Conservation (phyloP, 2,329 filamentous ascomycete genomes). For the Pseudocercospora crystallina region DNA sequence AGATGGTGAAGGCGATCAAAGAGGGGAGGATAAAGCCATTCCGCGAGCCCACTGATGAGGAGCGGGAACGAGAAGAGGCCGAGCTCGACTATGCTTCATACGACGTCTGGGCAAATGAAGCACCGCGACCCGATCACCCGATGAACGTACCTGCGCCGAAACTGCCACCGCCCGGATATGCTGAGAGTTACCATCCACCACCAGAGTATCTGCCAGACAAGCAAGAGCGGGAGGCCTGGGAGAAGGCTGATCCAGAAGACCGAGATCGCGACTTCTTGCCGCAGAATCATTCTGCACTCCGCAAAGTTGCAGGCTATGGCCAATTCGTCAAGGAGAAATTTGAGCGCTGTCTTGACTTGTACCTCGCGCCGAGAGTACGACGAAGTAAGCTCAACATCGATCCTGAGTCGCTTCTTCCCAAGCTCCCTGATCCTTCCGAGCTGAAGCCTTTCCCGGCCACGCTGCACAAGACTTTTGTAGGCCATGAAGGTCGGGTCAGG, state of each 20-base stretch:
- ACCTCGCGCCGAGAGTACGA: slow-evolving; percentile 86
- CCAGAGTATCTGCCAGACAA: slow-evolving; percentile 87
- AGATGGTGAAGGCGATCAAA: slow-evolving; percentile 91
- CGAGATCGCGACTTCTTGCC: slow-evolving; percentile 86
- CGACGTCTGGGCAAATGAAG: slow-evolving; percentile 94
- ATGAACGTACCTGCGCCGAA: slow-evolving; percentile 98
- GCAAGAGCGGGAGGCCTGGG: slow-evolving; percentile 81
- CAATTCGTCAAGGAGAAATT: slow-evolving; percentile 93
- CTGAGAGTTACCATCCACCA: slow-evolving; percentile 94
- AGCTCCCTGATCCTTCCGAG: slow-evolving; percentile 88
- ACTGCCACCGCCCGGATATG: slow-evolving; percentile 86
- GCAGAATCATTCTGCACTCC: slow-evolving; percentile 75
- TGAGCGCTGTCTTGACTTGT: slow-evolving; percentile 90
- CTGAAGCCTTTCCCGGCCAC: slow-evolving; percentile 92
- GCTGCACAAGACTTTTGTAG: slow-evolving; percentile 81
- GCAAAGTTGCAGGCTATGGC: slow-evolving; percentile 89
- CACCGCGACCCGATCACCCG: slow-evolving; percentile 74
- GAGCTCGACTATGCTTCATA: slow-evolving; percentile 72
- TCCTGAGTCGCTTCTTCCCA: slow-evolving; percentile 85
- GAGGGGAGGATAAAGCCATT: slow-evolving; percentile 93
- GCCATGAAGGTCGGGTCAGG: slow-evolving; percentile 85
- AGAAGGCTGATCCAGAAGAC: slow-evolving; percentile 83
- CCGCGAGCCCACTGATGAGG: slow-evolving; percentile 69
- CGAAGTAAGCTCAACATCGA: slow-evolving; percentile 97
- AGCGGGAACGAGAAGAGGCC: slow-evolving; percentile 58